A percentile compares a stretch with the other conserved stretches of the same genome.
phyloP scores from a whole-genome alignment of 2,329 filamentous ascomycete species.

The Colletotrichum theobromicola region DNA sequence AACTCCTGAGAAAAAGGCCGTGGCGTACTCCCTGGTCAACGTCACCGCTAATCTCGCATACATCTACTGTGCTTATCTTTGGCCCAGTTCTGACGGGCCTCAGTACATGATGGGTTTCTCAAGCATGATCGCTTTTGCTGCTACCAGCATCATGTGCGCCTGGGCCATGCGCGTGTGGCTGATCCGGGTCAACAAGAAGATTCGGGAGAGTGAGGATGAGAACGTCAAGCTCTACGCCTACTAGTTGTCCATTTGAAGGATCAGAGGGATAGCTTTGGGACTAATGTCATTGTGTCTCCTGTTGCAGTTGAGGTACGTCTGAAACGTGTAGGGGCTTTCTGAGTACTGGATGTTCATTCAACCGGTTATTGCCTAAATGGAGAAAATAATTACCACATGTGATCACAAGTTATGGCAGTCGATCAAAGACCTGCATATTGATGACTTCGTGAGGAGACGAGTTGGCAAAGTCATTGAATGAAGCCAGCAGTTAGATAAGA shows the following conservation, averaged over 20 bases:
- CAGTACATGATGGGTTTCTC: slow-evolving; percentile 59
- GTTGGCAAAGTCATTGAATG: not conserved
- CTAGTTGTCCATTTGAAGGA: not conserved
- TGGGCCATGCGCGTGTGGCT: slow-evolving; percentile 25
- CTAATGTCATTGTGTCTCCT: not conserved
- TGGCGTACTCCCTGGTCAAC: slow-evolving; percentile 65
- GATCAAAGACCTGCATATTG: not conserved
- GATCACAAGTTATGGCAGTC: not conserved
- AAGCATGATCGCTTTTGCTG: slow-evolving; percentile 66
- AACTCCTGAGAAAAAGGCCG: slow-evolving; percentile 72
- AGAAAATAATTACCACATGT: not conserved
- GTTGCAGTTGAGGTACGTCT: not conserved
- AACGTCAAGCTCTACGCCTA: slow-evolving; percentile 25
- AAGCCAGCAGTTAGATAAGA: not conserved
- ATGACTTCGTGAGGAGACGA: not conserved
- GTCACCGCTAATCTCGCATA: slow-evolving; percentile 59
- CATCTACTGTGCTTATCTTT: slow-evolving; percentile 61
- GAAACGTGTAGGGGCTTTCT: not conserved
- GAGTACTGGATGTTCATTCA: not conserved
- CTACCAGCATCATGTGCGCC: slow-evolving; percentile 3
- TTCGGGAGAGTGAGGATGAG: slow-evolving; percentile 24
- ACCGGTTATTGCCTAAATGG: not conserved
- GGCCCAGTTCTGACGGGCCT: slow-evolving; percentile 51
- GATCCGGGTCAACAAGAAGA: slow-evolving; percentile 25
- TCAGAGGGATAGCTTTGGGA: not conserved